Percentiles rank a stretch among this genome's conserved stretches.
These are phyloP conservation scores for Coelastrella sp. DNA, from an alignment of 139 green algal genomes.

Conservation along the genomic window DNA sequence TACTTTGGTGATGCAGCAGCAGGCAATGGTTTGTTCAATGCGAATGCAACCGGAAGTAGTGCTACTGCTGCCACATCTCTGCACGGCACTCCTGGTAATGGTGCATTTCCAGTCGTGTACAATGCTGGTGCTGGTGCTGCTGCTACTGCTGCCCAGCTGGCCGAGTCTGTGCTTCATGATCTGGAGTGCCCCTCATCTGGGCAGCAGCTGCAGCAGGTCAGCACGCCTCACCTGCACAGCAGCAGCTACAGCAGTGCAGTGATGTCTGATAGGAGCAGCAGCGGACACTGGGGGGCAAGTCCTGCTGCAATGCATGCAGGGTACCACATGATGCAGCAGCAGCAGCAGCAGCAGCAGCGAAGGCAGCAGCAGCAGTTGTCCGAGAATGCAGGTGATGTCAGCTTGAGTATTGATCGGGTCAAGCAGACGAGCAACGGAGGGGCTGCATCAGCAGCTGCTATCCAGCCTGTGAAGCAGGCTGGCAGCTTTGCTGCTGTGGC, in stretches of 20 bases:
- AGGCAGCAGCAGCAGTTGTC: conserved; percentile 10
- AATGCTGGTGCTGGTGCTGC: neutral
- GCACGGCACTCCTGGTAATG: conserved; percentile 6
- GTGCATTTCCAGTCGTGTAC: neutral
- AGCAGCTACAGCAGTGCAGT: conserved; percentile 11
- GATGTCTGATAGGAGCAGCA: neutral
- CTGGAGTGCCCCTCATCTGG: neutral
- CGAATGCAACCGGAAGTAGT: no score
- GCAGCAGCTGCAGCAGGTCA: neutral
- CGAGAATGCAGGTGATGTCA: neutral
- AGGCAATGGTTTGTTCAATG: no score
- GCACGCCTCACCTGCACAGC: neutral
- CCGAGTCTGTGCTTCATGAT: conserved; percentile 35
- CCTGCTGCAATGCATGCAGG: neutral
- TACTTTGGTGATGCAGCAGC: no score
- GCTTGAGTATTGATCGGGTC: conserved; percentile 9
- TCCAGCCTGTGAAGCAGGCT: neutral
- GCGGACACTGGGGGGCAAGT: neutral
- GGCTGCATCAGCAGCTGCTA: neutral
- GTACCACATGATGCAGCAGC: conserved; percentile 23
- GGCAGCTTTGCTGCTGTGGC: conserved; percentile 3
- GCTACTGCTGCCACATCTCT: neutral
- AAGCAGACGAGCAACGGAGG: neutral
- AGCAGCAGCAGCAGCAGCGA: neutral
- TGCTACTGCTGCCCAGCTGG: conserved; percentile 26